Evolutionary conservation across 305 asterid species (phyloP).

Genomic region (Rubia tinctorum): DNA sequence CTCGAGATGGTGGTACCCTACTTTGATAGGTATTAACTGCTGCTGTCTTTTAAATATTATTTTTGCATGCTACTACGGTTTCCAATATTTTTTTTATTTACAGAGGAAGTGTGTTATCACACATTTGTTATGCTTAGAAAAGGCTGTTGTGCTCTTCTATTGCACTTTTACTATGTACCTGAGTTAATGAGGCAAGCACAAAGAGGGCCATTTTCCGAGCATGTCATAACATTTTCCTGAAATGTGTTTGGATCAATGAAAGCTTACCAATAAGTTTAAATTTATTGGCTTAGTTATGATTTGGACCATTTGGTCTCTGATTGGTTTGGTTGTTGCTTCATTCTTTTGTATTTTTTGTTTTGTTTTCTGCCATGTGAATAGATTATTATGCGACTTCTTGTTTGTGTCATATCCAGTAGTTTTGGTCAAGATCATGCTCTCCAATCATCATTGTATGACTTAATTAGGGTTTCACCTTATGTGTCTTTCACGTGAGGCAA

Average conservation of each 20-base stretch:
- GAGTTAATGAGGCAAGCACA: not conserved
- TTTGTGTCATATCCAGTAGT: not conserved
- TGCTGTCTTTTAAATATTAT: not conserved
- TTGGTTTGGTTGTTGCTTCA: no score
- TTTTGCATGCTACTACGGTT: not conserved
- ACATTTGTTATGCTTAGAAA: not conserved
- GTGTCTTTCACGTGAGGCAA: not conserved
- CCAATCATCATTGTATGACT: not conserved
- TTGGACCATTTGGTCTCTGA: not conserved
- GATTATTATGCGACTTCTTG: not conserved
- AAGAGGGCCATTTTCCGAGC: not conserved
- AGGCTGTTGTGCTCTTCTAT: not conserved
- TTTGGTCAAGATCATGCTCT: not conserved
- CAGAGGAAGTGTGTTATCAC: not conserved
- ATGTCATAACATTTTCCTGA: not conserved
- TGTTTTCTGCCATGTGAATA: not conserved
- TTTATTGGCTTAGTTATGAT: constrained; percentile 2
- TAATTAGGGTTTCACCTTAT: not conserved
- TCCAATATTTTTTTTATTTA: not conserved
- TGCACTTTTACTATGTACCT: not conserved
- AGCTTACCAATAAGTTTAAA: not conserved
- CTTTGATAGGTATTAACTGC: constrained; percentile 64
- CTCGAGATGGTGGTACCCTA: constrained; percentile 89
- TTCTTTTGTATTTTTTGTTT: no score
- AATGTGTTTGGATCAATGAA: not conserved